These are phyloP conservation scores for Cymodocea nodosa DNA, from an alignment of 116 monocot species.

Conservation along the genomic window DNA sequence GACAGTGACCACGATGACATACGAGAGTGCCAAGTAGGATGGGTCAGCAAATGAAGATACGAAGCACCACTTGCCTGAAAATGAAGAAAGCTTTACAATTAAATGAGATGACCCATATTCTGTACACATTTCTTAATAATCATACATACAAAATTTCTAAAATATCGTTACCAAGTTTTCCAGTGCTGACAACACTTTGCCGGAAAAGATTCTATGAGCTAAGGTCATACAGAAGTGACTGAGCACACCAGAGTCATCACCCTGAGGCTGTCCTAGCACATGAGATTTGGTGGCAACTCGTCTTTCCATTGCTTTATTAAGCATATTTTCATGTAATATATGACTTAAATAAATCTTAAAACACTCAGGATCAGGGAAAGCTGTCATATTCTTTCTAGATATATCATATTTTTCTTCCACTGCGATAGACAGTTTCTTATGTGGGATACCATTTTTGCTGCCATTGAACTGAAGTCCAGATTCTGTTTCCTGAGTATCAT, in stretches of 20 bases:
- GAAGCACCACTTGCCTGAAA: slow-evolving; percentile 58
- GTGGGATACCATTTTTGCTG: slow-evolving; percentile 13
- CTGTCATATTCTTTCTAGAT: slow-evolving; percentile 9
- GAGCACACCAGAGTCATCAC: slow-evolving; percentile 24
- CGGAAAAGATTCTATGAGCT: slow-evolving; percentile 78
- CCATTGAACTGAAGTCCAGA: slow-evolving; percentile 6
- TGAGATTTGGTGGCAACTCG: slow-evolving; percentile 5
- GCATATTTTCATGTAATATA: slow-evolving; percentile 47
- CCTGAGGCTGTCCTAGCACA: slow-evolving; percentile 19
- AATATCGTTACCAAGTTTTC: slow-evolving; percentile 52
- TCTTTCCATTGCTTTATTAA: slow-evolving; percentile 34
- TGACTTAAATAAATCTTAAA: slow-evolving; percentile 65
- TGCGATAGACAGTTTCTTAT: slow-evolving; percentile 12
- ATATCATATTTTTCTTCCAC: slow-evolving; percentile 24
- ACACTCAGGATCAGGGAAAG: slow-evolving; percentile 38
- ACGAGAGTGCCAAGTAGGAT: slow-evolving; percentile 88
- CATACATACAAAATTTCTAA: background rate
- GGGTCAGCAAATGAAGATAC: slow-evolving; percentile 62
- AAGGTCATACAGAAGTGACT: slow-evolving; percentile 77
- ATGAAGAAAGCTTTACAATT: background rate
- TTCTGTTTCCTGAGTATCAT: slow-evolving; percentile 13
- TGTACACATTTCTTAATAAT: background rate
- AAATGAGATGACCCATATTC: background rate
- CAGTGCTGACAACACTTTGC: slow-evolving; percentile 46
- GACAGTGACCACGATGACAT: slow-evolving; percentile 82